Conservation (phyloP, 176 grass and related monocot genomes). For the Phoenix roebelenii region DNA sequence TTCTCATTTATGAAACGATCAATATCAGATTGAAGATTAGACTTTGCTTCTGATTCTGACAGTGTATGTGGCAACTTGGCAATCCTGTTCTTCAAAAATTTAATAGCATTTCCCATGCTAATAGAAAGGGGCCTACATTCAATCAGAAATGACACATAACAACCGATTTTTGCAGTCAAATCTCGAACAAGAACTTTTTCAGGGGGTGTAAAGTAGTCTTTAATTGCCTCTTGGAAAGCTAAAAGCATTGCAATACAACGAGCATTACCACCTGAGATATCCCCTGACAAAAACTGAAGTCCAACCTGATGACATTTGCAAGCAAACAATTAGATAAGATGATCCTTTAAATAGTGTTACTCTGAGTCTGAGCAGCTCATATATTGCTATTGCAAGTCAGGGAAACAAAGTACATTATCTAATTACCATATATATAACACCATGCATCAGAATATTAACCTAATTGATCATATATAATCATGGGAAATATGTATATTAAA, state of each 20-base stretch:
- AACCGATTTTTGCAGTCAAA: slow-evolving; percentile 53
- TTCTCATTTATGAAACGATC: slow-evolving; percentile 84
- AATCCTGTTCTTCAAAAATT: slow-evolving; percentile 66
- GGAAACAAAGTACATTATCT: too few species aligned
- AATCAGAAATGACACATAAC: slow-evolving; percentile 63
- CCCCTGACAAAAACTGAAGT: slow-evolving; percentile 62
- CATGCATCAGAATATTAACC: too few species aligned
- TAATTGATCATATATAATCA: too few species aligned
- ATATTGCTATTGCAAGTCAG: too few species aligned
- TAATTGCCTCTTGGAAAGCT: slow-evolving; percentile 62
- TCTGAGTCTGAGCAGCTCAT: too few species aligned
- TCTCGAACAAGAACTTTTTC: slow-evolving; percentile 54
- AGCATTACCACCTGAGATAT: slow-evolving; percentile 59
- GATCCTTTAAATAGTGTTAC: too few species aligned
- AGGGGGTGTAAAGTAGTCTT: slow-evolving; percentile 55
- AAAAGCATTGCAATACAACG: slow-evolving; percentile 79
- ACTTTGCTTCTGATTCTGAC: slow-evolving; percentile 55
- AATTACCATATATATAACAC: too few species aligned
- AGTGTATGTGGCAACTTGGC: slow-evolving; percentile 35
- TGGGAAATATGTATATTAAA: too few species aligned
- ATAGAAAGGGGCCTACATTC: slow-evolving; percentile 72
- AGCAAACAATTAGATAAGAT: too few species aligned
- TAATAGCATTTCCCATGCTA: slow-evolving; percentile 77
- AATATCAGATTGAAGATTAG: slow-evolving; percentile 61
- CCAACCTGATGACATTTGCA: slow-evolving; percentile 39